Percentiles rank a stretch among this genome's conserved stretches.
Evolutionary conservation across 2,329 filamentous ascomycete genomes (phyloP).

Genomic region (Ophiostoma sp.): DNA sequence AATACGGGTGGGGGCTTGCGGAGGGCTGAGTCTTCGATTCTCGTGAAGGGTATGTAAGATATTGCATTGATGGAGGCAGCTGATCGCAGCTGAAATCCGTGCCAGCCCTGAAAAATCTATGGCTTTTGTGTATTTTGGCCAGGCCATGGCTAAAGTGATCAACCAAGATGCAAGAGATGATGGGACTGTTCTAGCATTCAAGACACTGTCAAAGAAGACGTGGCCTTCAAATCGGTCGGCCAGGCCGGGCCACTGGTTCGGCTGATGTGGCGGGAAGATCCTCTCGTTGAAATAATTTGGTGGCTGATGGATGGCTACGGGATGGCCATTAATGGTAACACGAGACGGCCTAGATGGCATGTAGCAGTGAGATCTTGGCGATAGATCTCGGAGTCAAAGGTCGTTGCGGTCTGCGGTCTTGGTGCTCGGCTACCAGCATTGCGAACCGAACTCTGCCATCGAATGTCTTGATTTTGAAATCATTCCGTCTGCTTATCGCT

Average conservation of each 20-base stretch:
- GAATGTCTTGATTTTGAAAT: not conserved
- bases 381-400: not conserved
- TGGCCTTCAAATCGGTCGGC: constrained; percentile 1
- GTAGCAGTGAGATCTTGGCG: constrained; percentile 9
- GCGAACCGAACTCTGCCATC: not conserved
- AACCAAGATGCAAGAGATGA: not conserved
- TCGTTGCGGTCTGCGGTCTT: not conserved
- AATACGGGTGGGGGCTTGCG: not conserved
- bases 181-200: not conserved
- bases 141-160: not conserved
- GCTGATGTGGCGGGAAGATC: not conserved
- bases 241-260: not conserved
- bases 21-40: not conserved
- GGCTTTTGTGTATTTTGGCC: not conserved
- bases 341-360: not conserved
- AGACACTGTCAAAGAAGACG: not conserved
- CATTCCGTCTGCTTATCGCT: not conserved
- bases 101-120: not conserved
- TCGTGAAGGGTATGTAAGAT: not conserved
- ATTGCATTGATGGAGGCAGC: not conserved
- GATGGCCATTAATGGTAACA: not conserved
- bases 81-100: not conserved
- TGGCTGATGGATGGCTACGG: not conserved
- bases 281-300: not conserved
- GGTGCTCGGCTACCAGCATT: constrained; percentile 8